phyloP scores from a whole-genome alignment of 2,329 filamentous ascomycete genomes.

The Ceratocystis harringtonii region DNA sequence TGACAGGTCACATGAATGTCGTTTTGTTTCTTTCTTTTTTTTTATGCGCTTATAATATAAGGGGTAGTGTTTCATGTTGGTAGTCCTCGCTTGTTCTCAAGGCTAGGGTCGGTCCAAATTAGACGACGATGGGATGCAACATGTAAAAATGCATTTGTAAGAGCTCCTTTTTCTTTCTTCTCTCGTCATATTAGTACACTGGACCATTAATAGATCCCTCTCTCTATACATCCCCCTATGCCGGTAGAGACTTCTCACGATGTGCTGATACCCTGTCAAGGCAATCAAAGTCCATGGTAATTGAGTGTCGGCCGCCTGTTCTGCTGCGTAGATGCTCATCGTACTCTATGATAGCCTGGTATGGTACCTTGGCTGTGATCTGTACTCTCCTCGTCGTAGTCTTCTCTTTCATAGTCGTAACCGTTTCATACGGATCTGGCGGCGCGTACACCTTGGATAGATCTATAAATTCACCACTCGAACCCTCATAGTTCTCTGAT shows the following conservation, averaged over 20 bases:
- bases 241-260: constrained; percentile 35
- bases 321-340: constrained; percentile 75
- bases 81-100: neutral
- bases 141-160: neutral
- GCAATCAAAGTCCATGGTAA: constrained; percentile 44
- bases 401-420: constrained; percentile 41
- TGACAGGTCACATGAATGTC: neutral
- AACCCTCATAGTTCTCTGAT: constrained; percentile 21
- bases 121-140: neutral
- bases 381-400: constrained; percentile 38
- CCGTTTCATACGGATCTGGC: constrained; percentile 60
- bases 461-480: constrained; percentile 40
- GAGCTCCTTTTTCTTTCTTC: neutral
- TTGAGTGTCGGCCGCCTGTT: constrained; percentile 61
- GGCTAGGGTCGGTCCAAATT: neutral
- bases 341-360: constrained; percentile 96
- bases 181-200: neutral
- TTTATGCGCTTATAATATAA: neutral
- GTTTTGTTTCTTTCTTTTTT: neutral
- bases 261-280: constrained; percentile 41
- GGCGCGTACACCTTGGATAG: constrained; percentile 68
- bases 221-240: neutral
- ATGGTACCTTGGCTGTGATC: constrained; percentile 73
- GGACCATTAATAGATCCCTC: neutral
- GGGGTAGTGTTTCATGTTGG: neutral